Evolutionary conservation across 371 early-diverging fungal genomes (phyloP), one percentile per base, ranked within the genome.

Genomic region (Amoeboaphelidium protococcarum): DNA sequence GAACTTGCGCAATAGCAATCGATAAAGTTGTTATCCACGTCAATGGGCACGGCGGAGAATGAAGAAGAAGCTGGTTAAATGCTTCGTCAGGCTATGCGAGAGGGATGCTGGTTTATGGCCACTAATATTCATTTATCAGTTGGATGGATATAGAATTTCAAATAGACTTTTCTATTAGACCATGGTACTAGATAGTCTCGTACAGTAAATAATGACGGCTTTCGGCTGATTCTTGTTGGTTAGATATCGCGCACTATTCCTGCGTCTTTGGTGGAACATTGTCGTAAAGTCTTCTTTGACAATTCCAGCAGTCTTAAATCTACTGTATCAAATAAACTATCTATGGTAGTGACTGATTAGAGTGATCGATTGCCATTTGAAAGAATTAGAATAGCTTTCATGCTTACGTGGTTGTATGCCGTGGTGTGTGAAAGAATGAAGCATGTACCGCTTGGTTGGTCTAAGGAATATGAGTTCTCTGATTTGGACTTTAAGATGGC

Each of bases 271-370:
- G 4, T 80, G 94, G 44, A 71, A 87, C 2, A 68, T 96, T 42
- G 75, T 92, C 74, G 86, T 87, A 54, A 94, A 94, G 63, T 88
- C 95, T 4, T 78, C 85, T 25, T 87, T 91, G 12, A 96, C 96
- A 46, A 76, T 96, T 56, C 83, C 82, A 62, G 94, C 97, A 40
- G 87, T n/a, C n/a, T n/a, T n/a, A n/a, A n/a, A n/a, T n/a, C 85
- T 24, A 66, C 79, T 13, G 43, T 52, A 1, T 26, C 60, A 24
- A 26, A 25, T 26, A 43, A 25, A 4, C 44, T 16, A 45, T 57
- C 63, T 13, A 58, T 68, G 4, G 48, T 50, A 13, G 67, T 68
- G 0, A 26, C 13, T n/a, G 23, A 45, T 3, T 19, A 45, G 6
- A 23, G 10, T 23, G 23, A 25, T 22, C 20, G 19, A 1, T 19